phyloP scores from a whole-genome alignment of 805 yeast species.

The Lipomyces yamadae region DNA sequence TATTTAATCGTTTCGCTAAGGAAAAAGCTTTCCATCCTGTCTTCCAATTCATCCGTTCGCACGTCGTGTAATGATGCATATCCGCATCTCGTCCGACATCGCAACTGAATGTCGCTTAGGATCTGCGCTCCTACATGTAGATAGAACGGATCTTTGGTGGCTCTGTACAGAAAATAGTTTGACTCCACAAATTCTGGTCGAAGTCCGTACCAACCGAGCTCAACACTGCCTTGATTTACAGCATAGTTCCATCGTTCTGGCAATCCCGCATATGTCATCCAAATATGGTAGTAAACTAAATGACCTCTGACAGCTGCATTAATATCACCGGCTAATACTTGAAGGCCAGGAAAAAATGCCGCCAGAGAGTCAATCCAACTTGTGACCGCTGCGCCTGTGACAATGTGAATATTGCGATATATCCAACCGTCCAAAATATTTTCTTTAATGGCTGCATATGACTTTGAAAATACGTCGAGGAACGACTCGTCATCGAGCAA shows the following conservation, averaged over 20 bases:
- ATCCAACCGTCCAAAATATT: constrained; percentile 60
- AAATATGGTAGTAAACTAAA: constrained; percentile 67
- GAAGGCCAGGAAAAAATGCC: constrained; percentile 88
- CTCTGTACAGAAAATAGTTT: constrained; percentile 78
- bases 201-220: constrained; percentile 75
- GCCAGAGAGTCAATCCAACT: constrained; percentile 84
- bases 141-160: constrained; percentile 85
- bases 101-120: constrained; percentile 57
- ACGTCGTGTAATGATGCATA: constrained; percentile 77
- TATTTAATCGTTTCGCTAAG: constrained; percentile 87
- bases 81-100: constrained; percentile 72
- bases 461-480: constrained; percentile 58
- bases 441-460: constrained; percentile 62
- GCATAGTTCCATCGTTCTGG: constrained; percentile 84
- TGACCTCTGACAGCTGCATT: constrained; percentile 67
- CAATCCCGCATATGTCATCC: constrained; percentile 78
- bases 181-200: constrained; percentile 93
- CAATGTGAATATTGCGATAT: constrained; percentile 60
- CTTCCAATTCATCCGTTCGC: constrained; percentile 62
- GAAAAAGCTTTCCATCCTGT: constrained; percentile 91
- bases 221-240: constrained; percentile 35
- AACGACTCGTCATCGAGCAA: constrained; percentile 66
- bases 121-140: constrained; percentile 73
- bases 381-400: constrained; percentile 56
- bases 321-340: constrained; percentile 77